Percentiles rank a stretch among this genome's conserved stretches.
Evolutionary conservation across 2,329 filamentous ascomycete genomes (phyloP).

Genomic region (Sclerotinia subarctica): DNA sequence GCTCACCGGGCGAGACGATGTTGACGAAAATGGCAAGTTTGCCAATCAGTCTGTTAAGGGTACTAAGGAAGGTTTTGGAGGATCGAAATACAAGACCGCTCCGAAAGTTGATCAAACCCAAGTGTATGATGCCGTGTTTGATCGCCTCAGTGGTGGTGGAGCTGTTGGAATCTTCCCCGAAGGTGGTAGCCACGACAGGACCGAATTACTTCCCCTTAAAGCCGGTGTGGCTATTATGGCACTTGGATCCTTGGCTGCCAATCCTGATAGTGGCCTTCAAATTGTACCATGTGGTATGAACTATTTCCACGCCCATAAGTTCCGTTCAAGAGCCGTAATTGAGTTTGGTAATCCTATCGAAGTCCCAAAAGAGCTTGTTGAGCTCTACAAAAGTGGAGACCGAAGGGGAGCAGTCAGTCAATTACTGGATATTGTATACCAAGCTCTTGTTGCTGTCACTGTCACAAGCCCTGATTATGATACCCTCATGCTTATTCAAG

Average conservation of each 20-base stretch:
- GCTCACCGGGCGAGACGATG: slow-evolving; percentile 74
- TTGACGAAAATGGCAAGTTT: slow-evolving; percentile 56
- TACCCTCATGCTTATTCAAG: slow-evolving; percentile 85
- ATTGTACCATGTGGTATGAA: slow-evolving; percentile 99
- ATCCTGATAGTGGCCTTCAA: slow-evolving; percentile 75
- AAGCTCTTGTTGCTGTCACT: slow-evolving; percentile 78
- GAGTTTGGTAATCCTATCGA: slow-evolving; percentile 92
- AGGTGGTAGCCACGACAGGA: slow-evolving; percentile 91
- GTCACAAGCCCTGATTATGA: slow-evolving; percentile 95
- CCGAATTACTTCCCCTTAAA: slow-evolving; percentile 87
- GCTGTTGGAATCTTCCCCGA: slow-evolving; percentile 97
- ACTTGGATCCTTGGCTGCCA: slow-evolving; percentile 78
- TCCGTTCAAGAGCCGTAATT: slow-evolving; percentile 89
- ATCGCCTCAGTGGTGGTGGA: slow-evolving; percentile 73
- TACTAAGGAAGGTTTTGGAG: slow-evolving; percentile 55
- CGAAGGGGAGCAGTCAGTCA: slow-evolving; percentile 82
- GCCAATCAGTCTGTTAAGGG: slow-evolving; percentile 22
- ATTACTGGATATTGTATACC: slow-evolving; percentile 62
- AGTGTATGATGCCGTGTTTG: slow-evolving; percentile 90
- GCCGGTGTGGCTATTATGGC: slow-evolving; percentile 97
- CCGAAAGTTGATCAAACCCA: slow-evolving; percentile 91
- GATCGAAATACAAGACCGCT: slow-evolving; percentile 80
- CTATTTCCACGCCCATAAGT: slow-evolving; percentile 99
- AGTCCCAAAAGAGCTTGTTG: slow-evolving; percentile 75
- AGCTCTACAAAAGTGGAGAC: slow-evolving; percentile 79